Evolutionary conservation across 202 grass and related monocot species (phyloP).

Genomic region (Panicum hallii): DNA sequence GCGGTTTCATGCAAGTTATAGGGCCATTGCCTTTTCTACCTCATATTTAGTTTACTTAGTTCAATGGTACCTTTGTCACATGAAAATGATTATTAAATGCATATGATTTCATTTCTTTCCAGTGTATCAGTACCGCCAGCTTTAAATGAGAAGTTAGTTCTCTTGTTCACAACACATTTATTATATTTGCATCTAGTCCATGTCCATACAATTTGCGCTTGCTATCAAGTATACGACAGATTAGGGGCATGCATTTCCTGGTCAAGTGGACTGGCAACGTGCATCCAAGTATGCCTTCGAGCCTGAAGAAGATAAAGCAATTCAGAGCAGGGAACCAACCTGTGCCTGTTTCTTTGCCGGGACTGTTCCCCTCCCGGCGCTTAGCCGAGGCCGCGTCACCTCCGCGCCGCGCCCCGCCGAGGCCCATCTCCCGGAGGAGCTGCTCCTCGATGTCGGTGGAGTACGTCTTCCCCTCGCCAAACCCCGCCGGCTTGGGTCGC

Average conservation of each 20-base stretch:
- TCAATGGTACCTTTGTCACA: neutral
- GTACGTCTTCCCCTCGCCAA: constrained; percentile 65
- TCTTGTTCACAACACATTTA: neutral
- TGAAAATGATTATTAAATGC: neutral
- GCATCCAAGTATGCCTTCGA: neutral
- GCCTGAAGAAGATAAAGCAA: neutral
- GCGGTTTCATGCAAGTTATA: neutral
- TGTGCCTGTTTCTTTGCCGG: constrained; percentile 15
- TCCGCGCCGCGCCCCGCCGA: constrained; percentile 38
- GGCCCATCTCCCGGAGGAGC: constrained; percentile 67
- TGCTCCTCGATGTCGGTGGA: constrained; percentile 72
- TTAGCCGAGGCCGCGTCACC: constrained; percentile 28
- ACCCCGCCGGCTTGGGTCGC: constrained; percentile 66
- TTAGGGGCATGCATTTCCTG: neutral
- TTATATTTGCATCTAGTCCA: no score
- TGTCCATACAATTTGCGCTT: neutral
- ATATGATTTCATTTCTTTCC: neutral
- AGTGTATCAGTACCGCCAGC: neutral
- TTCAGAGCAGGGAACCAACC: constrained; percentile 38
- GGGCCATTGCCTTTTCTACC: neutral
- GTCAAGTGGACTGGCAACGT: neutral
- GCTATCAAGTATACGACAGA: neutral
- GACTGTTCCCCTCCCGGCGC: neutral
- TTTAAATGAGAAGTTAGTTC: constrained; percentile 14
- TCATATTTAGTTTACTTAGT: neutral